Evolutionary conservation across 148 eudicot genomes (phyloP).

Genomic region (Nepenthes gracilis): DNA sequence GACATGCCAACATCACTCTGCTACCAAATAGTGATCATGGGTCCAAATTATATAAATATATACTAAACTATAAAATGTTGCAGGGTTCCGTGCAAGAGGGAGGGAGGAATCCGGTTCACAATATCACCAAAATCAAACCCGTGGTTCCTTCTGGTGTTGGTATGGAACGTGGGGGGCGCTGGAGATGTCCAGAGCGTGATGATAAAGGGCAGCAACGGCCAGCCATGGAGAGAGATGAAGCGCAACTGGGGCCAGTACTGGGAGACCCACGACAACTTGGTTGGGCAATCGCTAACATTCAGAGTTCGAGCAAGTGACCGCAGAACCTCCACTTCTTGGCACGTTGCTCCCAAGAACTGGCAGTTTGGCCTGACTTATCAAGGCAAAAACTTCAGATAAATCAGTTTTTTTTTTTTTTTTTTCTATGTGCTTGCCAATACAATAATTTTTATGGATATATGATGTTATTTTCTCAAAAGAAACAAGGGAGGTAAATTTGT

Average conservation of each 20-base stretch:
- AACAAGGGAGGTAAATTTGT: too few relatives aligned
- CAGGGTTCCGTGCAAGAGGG: constrained; percentile 63
- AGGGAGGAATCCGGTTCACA: constrained; percentile 63
- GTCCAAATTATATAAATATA: too few relatives aligned
- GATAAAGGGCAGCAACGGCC: constrained; percentile 33
- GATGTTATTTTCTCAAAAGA: too few relatives aligned
- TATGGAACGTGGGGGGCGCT: constrained; percentile 72
- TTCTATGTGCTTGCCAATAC: too few relatives aligned
- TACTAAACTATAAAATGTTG: background rate
- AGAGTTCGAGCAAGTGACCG: constrained; percentile 44
- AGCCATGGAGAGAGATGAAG: constrained; percentile 37
- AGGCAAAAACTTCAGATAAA: constrained; percentile 39
- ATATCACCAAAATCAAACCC: constrained; percentile 37
- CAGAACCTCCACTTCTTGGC: constrained; percentile 33
- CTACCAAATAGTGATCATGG: too few relatives aligned
- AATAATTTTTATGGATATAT: too few relatives aligned
- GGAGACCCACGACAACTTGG: constrained; percentile 31
- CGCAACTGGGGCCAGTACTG: constrained; percentile 68
- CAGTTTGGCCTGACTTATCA: constrained; percentile 55
- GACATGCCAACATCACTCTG: too few relatives aligned
- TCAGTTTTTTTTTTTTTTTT: too few relatives aligned
- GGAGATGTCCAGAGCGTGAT: constrained; percentile 42
- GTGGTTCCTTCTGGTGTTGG: constrained; percentile 34
- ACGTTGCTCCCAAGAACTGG: constrained; percentile 35
- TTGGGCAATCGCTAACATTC: constrained; percentile 40